phyloP scores from a whole-genome alignment of 805 yeast species.

The Saccharomycopsis sp. region DNA sequence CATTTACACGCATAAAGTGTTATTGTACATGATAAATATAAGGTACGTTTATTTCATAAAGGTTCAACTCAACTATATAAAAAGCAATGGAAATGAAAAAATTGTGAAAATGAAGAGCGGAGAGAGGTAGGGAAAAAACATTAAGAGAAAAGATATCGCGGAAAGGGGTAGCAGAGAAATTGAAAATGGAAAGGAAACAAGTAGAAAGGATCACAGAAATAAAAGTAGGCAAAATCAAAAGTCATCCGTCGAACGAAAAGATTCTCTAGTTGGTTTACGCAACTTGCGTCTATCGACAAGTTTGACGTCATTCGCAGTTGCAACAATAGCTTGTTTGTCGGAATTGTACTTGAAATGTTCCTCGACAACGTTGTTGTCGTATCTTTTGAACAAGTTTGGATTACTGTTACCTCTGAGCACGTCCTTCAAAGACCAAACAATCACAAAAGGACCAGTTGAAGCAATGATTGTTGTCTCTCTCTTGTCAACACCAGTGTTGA shows the following conservation, averaged over 20 bases:
- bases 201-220: not conserved
- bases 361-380: slow-evolving; percentile 53
- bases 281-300: slow-evolving; percentile 52
- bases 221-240: not conserved
- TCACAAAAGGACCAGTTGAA: slow-evolving; percentile 73
- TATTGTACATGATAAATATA: no score
- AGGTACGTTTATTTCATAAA: no score
- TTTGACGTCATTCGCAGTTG: slow-evolving; percentile 68
- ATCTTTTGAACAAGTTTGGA: slow-evolving; percentile 57
- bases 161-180: not conserved
- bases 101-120: no score
- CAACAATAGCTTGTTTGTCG: slow-evolving; percentile 60
- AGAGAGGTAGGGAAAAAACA: not conserved
- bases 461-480: slow-evolving; percentile 68
- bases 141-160: not conserved
- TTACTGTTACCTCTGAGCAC: slow-evolving; percentile 43
- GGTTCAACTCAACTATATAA: not conserved
- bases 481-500: slow-evolving; percentile 59
- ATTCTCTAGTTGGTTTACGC: slow-evolving; percentile 2
- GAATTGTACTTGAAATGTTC: slow-evolving; percentile 74
- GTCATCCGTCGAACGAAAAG: not conserved
- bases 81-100: not conserved
- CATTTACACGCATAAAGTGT: no score
- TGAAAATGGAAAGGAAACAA: not conserved
- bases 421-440: slow-evolving; percentile 67